These are phyloP conservation scores for Sporothrix phasma DNA, from an alignment of 2,329 filamentous ascomycete genomes.

Conservation along the genomic window DNA sequence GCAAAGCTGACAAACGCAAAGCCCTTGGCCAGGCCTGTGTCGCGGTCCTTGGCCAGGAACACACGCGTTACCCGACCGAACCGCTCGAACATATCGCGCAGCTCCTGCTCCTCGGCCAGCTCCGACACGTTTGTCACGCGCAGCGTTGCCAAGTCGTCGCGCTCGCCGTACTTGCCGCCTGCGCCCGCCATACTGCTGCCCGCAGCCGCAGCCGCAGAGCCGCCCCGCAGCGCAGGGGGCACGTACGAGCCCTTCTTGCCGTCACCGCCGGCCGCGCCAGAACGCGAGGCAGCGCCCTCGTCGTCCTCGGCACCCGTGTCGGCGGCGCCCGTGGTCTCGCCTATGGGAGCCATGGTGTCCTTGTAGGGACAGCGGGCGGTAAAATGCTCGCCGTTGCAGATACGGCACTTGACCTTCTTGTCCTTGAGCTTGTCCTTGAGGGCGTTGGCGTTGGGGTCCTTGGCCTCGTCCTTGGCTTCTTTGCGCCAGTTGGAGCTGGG, in stretches of 20 bases:
- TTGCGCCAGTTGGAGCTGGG: conserved; percentile 91
- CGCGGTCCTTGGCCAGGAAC: conserved; percentile 94
- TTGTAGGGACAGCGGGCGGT: conserved; percentile 98
- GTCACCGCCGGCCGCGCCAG: conserved; percentile 44
- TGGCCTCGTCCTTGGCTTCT: conserved; percentile 69
- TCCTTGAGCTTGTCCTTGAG: conserved; percentile 84
- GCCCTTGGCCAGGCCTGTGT: conserved; percentile 92
- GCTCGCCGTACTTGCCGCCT: conserved; percentile 75
- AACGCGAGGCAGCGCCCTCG: conserved; percentile 36
- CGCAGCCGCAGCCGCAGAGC: conserved; percentile 49
- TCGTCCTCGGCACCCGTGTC: conserved; percentile 47
- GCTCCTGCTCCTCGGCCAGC: conserved; percentile 89
- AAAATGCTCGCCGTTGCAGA: conserved; percentile 98
- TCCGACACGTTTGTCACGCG: conserved; percentile 98
- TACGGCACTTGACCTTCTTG: conserved; percentile 99
- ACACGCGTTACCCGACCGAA: conserved; percentile 95
- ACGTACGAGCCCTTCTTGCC: conserved; percentile 78
- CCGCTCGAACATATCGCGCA: conserved; percentile 96
- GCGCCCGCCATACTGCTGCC: conserved; percentile 57
- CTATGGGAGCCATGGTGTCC: conserved; percentile 92
- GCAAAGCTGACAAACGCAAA: conserved; percentile 98
- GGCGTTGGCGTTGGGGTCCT: conserved; percentile 60
- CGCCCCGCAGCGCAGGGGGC: conserved; percentile 81
- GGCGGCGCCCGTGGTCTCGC: conserved; percentile 45
- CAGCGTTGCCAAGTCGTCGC: conserved; percentile 92